Percentiles rank a stretch among this genome's conserved stretches.
Conservation (phyloP, 2,329 filamentous ascomycete species). For the Trichocomaceae sp. region DNA sequence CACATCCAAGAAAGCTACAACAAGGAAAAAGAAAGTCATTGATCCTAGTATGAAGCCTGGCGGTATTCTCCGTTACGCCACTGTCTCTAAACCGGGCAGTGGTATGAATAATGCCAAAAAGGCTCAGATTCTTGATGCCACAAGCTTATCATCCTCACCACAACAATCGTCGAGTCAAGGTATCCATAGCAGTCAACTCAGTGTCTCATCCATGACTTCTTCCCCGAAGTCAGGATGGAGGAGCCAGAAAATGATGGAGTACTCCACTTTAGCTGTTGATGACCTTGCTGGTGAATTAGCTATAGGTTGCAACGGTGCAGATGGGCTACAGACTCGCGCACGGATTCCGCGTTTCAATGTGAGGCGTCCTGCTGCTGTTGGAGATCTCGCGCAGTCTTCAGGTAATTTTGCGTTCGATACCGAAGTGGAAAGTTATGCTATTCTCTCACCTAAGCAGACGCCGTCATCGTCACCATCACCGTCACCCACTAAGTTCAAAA, state of each 20-base stretch:
- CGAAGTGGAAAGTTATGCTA: not conserved
- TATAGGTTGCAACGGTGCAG: constrained; percentile 3
- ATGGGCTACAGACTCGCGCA: not conserved
- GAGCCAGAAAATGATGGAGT: constrained; percentile 3
- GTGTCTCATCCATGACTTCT: not conserved
- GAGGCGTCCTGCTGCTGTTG: not conserved
- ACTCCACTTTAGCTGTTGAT: constrained; percentile 4
- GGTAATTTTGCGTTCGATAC: constrained; percentile 5
- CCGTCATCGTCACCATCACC: not conserved
- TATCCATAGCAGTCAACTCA: constrained; percentile 1
- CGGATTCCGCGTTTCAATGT: not conserved
- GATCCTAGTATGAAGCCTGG: constrained; percentile 37
- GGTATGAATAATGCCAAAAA: constrained; percentile 25
- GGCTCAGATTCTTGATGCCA: constrained; percentile 25
- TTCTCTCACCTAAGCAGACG: constrained; percentile 7
- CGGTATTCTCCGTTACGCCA: constrained; percentile 37
- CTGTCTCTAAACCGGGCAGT: constrained; percentile 31
- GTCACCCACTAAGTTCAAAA: constrained; percentile 13
- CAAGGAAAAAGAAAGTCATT: constrained; percentile 32
- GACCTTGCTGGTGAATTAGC: constrained; percentile 8
- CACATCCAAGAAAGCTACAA: constrained; percentile 22
- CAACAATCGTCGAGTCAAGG: constrained; percentile 8
- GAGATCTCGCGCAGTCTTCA: not conserved
- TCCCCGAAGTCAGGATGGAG: not conserved
- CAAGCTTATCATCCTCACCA: constrained; percentile 12